Evolutionary conservation across 2,329 filamentous ascomycete species (phyloP).

Genomic region (Cladosporium sp.): DNA sequence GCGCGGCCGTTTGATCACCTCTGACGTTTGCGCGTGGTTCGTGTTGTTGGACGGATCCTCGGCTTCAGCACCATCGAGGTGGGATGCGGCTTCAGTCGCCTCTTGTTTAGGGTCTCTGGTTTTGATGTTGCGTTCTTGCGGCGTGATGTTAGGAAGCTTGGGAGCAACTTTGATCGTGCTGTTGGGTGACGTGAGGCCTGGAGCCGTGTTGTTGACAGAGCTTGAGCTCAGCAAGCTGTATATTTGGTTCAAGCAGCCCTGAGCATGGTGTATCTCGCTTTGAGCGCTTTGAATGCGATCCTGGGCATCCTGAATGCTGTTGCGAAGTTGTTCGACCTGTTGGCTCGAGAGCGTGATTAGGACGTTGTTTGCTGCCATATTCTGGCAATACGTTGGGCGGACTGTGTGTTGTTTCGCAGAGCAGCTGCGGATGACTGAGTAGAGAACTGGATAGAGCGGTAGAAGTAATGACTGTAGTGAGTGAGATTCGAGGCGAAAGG

Average conservation of each 20-base stretch:
- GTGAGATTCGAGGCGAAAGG: not conserved
- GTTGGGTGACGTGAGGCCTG: not conserved
- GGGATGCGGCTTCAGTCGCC: no score
- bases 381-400: not conserved
- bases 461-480: not conserved
- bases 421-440: not conserved
- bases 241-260: not conserved
- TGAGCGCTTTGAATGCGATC: not conserved
- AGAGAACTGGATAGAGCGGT: not conserved
- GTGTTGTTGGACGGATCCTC: not conserved
- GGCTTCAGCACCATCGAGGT: not conserved
- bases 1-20: not conserved
- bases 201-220: not conserved
- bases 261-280: not conserved
- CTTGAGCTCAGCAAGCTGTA: not conserved
- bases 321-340: not conserved
- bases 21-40: not conserved
- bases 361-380: not conserved
- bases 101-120: not conserved
- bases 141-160: not conserved
- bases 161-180: not conserved
- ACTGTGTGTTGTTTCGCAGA: not conserved
- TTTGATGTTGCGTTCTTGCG: not conserved
- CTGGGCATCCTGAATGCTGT: not conserved
- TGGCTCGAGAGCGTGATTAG: not conserved